Evolutionary conservation across 805 yeast species (phyloP).

Genomic region (Tetrapisispora fleetii): DNA sequence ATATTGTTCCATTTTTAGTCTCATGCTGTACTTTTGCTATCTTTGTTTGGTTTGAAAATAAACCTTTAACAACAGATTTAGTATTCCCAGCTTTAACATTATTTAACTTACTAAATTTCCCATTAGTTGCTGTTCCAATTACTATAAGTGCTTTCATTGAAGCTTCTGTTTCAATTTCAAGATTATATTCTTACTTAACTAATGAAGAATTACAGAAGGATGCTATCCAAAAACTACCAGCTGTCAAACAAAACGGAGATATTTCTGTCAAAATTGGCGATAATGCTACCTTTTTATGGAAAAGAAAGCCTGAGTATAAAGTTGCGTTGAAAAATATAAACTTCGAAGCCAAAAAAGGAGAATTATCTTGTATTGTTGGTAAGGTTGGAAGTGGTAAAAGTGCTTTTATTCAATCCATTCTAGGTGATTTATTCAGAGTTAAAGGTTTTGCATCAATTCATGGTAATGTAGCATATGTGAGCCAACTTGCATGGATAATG

Average conservation of each 20-base stretch:
- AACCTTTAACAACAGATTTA: conserved; percentile 75
- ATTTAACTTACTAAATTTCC: conserved; percentile 83
- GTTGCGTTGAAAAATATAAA: conserved; percentile 57
- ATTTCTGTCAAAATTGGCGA: conserved; percentile 47
- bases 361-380: conserved; percentile 78
- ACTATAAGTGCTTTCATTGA: conserved; percentile 80
- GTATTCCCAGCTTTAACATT: conserved; percentile 86
- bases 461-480: conserved; percentile 80
- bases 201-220: conserved; percentile 77
- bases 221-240: conserved; percentile 40
- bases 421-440: conserved; percentile 74
- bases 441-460: conserved; percentile 62
- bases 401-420: conserved; percentile 63
- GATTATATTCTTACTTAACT: conserved; percentile 65
- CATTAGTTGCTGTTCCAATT: conserved; percentile 86
- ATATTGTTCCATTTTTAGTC: conserved; percentile 79
- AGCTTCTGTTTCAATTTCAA: conserved; percentile 70
- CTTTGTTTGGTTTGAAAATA: conserved; percentile 49
- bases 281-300: conserved; percentile 70
- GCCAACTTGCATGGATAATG: conserved; percentile 96
- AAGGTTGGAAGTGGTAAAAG: conserved; percentile 88
- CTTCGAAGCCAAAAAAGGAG: conserved; percentile 60
- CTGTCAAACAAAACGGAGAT: conserved; percentile 51
- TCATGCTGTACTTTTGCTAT: conserved; percentile 82
- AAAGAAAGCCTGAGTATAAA: conserved; percentile 58